Evolutionary conservation across 352 stramenopile genomes (phyloP).

Genomic region (Globisporangium viniferum): DNA sequence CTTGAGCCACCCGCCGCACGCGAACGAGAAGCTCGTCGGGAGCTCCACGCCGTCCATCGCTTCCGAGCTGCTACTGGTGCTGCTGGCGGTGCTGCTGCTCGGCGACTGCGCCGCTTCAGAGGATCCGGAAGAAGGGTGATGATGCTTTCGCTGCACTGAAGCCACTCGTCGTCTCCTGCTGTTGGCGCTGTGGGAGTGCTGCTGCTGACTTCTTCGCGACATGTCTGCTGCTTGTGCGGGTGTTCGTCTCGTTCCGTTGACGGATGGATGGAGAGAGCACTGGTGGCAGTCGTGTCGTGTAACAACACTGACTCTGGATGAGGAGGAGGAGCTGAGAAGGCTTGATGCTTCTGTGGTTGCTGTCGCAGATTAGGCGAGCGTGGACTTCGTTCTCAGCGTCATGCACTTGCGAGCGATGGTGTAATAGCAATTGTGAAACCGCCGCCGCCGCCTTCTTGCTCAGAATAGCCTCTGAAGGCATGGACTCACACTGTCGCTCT

Average conservation of each 20-base stretch:
- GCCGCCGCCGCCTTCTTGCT: background rate
- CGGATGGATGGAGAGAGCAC: too few relatives aligned
- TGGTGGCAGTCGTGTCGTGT: background rate
- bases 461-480: background rate
- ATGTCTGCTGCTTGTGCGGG: background rate
- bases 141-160: background rate
- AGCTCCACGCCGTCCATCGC: background rate
- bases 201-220: background rate
- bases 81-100: background rate
- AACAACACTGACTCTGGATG: background rate
- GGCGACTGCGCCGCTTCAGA: background rate
- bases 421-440: background rate
- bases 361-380: background rate
- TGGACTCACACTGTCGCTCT: background rate
- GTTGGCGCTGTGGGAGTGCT: background rate
- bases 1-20: conserved; percentile 85
- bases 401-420: background rate
- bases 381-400: background rate
- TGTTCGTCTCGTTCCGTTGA: background rate
- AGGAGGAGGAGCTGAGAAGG: background rate
- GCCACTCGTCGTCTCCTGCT: background rate
- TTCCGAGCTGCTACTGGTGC: background rate
- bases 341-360: background rate
- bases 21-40: conserved; percentile 76
- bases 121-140: background rate